Evolutionary conservation across 2,329 filamentous ascomycete genomes (phyloP).

Genomic region (Hortaea sp.): DNA sequence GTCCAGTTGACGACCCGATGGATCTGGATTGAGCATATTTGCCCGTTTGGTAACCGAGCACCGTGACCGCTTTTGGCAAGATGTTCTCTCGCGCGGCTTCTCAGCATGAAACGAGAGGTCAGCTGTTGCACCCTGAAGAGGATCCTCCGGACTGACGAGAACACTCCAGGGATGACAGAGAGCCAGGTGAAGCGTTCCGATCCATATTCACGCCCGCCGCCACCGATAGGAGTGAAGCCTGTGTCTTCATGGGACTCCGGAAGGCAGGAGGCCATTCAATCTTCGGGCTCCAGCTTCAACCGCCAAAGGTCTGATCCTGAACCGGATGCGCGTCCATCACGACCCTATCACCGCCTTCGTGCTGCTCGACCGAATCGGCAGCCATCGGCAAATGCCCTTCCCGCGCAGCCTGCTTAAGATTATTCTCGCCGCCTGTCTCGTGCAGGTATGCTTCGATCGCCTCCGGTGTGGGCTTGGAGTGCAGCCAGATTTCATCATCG

Average conservation of each 20-base stretch:
- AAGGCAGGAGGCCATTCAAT: background rate
- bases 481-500: conserved; percentile 45
- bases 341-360: background rate
- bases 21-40: conserved; percentile 15
- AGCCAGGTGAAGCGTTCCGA: too few species aligned
- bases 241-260: background rate
- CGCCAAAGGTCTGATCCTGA: background rate
- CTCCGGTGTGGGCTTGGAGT: conserved; percentile 30
- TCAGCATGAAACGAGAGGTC: too few species aligned
- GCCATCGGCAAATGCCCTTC: conserved; percentile 5
- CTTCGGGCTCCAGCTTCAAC: too few species aligned
- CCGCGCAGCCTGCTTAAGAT: conserved; percentile 3
- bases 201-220: too few species aligned
- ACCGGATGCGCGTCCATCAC: background rate
- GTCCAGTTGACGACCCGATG: conserved; percentile 15
- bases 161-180: too few species aligned
- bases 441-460: conserved; percentile 11
- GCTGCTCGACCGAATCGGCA: background rate
- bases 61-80: too few species aligned
- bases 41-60: too few species aligned
- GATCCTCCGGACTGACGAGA: too few species aligned
- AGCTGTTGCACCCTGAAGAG: too few species aligned
- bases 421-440: conserved; percentile 1
- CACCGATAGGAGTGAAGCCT: too few species aligned
- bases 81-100: too few species aligned